Conservation (phyloP, 2,329 filamentous ascomycete genomes). For the Venturia pyrina region DNA sequence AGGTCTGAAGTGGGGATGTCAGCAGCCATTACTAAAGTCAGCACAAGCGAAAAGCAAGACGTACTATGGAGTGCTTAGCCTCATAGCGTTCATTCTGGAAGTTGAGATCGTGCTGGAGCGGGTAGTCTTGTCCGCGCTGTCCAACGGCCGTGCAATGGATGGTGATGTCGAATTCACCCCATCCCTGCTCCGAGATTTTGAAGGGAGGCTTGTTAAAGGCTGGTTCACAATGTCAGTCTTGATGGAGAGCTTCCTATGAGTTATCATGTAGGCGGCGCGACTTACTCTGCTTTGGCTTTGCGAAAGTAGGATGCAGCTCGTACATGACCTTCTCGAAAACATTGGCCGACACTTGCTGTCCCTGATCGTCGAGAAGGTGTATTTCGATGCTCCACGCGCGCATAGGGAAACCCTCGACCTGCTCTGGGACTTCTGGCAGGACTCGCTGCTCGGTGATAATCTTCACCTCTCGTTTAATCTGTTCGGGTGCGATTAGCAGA, state of each 20-base stretch:
- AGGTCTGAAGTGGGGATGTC: slow-evolving; percentile 41
- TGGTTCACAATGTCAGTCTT: slow-evolving; percentile 26
- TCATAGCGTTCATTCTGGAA: slow-evolving; percentile 78
- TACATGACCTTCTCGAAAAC: slow-evolving; percentile 91
- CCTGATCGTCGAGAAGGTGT: slow-evolving; percentile 73
- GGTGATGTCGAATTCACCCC: slow-evolving; percentile 96
- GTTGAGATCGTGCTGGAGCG: slow-evolving; percentile 81
- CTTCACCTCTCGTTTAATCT: slow-evolving; percentile 81
- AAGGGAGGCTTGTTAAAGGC: slow-evolving; percentile 80
- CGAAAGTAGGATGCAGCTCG: slow-evolving; percentile 89
- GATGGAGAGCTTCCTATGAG: not conserved
- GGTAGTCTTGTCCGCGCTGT: slow-evolving; percentile 77
- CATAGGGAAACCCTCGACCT: slow-evolving; percentile 82
- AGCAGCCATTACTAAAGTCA: not conserved
- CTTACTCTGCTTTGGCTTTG: slow-evolving; percentile 75
- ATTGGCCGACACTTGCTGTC: slow-evolving; percentile 70
- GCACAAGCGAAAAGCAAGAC: slow-evolving; percentile 28
- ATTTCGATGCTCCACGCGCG: slow-evolving; percentile 85
- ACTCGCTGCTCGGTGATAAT: slow-evolving; percentile 85
- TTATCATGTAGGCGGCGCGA: slow-evolving; percentile 15
- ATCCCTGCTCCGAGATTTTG: slow-evolving; percentile 83
- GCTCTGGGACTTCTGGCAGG: slow-evolving; percentile 76
- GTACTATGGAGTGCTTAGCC: slow-evolving; percentile 62
- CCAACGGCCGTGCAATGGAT: slow-evolving; percentile 76
- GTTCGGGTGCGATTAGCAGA: not conserved